These are phyloP conservation scores for Mycena haematopus DNA, from an alignment of 768 basidiomycete genomes.

Conservation along the genomic window DNA sequence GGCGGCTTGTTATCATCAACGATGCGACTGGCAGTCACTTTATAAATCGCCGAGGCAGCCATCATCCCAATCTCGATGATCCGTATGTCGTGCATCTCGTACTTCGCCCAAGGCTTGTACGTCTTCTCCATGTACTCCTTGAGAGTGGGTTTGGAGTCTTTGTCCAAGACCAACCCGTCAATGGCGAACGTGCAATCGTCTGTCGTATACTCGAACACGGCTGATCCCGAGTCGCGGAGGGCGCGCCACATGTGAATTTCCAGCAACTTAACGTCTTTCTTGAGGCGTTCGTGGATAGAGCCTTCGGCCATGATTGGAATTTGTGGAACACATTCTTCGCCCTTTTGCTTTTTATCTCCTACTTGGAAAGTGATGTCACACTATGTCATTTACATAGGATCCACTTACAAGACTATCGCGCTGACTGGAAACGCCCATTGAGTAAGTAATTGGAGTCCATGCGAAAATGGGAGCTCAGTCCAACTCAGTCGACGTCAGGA, in stretches of 20 bases:
- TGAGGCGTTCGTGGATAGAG: background rate
- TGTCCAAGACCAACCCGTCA: conserved; percentile 4
- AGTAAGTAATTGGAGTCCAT: too few species aligned
- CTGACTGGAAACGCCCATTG: too few species aligned
- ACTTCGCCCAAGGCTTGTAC: background rate
- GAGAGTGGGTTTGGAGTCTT: conserved; percentile 1
- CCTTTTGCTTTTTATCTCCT: background rate
- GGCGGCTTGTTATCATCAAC: background rate
- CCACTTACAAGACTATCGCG: too few species aligned
- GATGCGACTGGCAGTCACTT: background rate
- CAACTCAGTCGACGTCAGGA: too few species aligned
- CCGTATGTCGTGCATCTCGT: background rate
- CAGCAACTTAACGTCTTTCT: background rate
- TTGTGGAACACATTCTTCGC: background rate
- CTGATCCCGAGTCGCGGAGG: conserved; percentile 4
- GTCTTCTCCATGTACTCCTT: conserved; percentile 7
- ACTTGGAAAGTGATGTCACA: background rate
- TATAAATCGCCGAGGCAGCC: background rate
- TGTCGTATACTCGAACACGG: conserved; percentile 1
- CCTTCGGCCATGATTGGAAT: background rate
- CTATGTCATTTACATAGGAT: background rate
- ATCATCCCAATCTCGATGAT: conserved; percentile 1
- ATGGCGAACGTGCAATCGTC: conserved; percentile 1
- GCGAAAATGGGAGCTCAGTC: too few species aligned
- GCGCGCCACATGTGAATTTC: conserved; percentile 6